Base-by-base conservation (phyloP, 768 basidiomycete species). In the Mycena alexandri region DNA sequence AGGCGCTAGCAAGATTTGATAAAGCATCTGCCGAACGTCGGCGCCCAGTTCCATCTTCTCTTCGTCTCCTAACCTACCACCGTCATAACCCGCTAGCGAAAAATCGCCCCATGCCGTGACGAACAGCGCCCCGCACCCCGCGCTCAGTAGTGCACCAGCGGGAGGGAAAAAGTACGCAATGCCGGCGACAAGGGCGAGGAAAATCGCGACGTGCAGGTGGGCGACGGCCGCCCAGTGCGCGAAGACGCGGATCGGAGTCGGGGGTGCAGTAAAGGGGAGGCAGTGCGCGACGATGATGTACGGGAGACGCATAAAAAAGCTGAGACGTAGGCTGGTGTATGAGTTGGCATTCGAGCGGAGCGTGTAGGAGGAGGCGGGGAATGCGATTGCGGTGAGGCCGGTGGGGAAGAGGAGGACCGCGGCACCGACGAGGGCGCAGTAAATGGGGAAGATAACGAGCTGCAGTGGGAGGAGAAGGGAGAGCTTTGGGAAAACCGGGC, bases 151-250 rank as follows among this genome's bases (percentile, higher is more conserved):
- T 38, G 21, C 53, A 1, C 70, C 66, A 5, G 47, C 21, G 25
- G 58, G 53, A 3, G 53, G 66, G 34, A 47, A 8, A 1, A 61
- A 22, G 50, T 68, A 71, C 25, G 44, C 50, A 13, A 57, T 1
- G 22, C 33, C 65, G 9, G 21, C 62, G 47, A 71, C 63, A 22
- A 52, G 11, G 21, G 66, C 61, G 33, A 67, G 53, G 58, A 67
- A 68, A 47, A 67, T 53, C 14, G 48, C 62, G 47, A 68, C 54
- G 59, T 71, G 70, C 14, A 65, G 36, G 53, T 58, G 70, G 33
- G 70, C 70, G 14, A 71, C 62, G 41, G 70, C 36, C 14, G 66
- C 70, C 70, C 70, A 71, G 46, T 71, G 66, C 6, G 62, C 70
- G 44, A 71, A 65, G 14, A 16, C 11, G 41, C 63, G 70, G 42